phyloP scores from a whole-genome alignment of 495 filamentous ascomycete genomes.

The Penicillium canariense region DNA sequence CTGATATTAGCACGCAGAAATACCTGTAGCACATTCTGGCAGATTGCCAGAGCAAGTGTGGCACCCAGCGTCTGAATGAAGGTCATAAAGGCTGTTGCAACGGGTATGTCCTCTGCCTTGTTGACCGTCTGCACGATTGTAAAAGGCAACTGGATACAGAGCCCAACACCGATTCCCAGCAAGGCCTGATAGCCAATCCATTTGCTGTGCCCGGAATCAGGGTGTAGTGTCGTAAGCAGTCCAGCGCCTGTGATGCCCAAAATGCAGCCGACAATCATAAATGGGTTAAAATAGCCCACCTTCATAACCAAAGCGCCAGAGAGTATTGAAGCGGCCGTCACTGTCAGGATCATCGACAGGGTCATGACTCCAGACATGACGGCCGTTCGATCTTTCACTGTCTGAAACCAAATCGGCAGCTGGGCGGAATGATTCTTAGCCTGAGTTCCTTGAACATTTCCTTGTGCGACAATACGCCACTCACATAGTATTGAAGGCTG shows the following conservation, averaged over 20 bases:
- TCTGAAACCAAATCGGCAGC: slow-evolving; percentile 42
- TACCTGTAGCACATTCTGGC: too few relatives aligned
- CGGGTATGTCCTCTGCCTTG: slow-evolving; percentile 10
- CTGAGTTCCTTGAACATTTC: too few relatives aligned
- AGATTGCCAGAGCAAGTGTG: too few relatives aligned
- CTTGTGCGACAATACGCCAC: too few relatives aligned
- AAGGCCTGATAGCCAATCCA: neutral
- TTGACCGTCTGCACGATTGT: slow-evolving; percentile 4
- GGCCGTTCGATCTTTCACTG: slow-evolving; percentile 28
- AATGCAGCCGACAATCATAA: neutral
- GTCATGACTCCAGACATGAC: slow-evolving; percentile 26
- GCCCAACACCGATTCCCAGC: slow-evolving; percentile 2
- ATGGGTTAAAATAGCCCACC: slow-evolving; percentile 6
- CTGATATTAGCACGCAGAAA: too few relatives aligned
- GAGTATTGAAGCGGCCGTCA: slow-evolving; percentile 1
- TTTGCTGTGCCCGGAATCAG: neutral
- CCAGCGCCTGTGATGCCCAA: neutral
- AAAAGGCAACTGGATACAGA: slow-evolving; percentile 9
- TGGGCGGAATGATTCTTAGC: too few relatives aligned
- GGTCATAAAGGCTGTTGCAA: slow-evolving; percentile 5
- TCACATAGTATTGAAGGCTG: too few relatives aligned
- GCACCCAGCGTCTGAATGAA: too few relatives aligned
- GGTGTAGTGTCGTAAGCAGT: neutral
- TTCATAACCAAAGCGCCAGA: slow-evolving; percentile 2
- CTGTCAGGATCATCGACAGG: slow-evolving; percentile 15